These are phyloP conservation scores for Tetradesmus obliquus DNA, from an alignment of 139 green algal genomes.

Conservation along the genomic window DNA sequence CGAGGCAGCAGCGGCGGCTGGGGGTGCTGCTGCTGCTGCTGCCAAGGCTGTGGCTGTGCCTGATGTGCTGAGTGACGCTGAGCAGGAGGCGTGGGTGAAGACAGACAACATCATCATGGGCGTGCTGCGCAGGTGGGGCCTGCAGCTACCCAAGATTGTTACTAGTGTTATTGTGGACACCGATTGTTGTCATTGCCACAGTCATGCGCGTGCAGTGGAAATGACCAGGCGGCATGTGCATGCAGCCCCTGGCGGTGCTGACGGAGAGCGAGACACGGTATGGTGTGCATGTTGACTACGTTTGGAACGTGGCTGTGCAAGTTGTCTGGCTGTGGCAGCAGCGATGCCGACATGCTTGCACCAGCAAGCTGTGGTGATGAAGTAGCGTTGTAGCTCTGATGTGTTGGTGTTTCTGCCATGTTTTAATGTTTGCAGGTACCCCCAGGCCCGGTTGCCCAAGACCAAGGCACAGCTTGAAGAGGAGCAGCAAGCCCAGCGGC, in stretches of 20 bases:
- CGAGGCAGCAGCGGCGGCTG: not conserved
- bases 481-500: not conserved
- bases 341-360: not conserved
- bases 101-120: constrained; percentile 57
- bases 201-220: not conserved
- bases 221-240: not conserved
- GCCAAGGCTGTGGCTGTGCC: constrained; percentile 30
- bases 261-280: too few relatives aligned
- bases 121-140: constrained; percentile 47
- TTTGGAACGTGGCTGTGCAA: too few relatives aligned
- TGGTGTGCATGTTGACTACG: too few relatives aligned
- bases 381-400: not conserved
- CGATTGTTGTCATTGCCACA: not conserved
- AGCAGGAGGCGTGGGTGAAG: constrained; percentile 36
- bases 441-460: not conserved
- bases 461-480: not conserved
- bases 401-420: not conserved
- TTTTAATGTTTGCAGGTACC: constrained; percentile 15
- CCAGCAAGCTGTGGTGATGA: not conserved
- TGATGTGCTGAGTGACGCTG: constrained; percentile 3
- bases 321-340: too few relatives aligned
- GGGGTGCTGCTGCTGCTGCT: constrained; percentile 7
- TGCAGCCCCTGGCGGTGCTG: too few relatives aligned
- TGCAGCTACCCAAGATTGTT: too few relatives aligned
- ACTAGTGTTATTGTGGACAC: not conserved